A percentile compares a stretch with the other conserved stretches of the same genome.
Evolutionary conservation across 805 yeast species (phyloP).

Genomic region (Metschnikowia corniflorae): DNA sequence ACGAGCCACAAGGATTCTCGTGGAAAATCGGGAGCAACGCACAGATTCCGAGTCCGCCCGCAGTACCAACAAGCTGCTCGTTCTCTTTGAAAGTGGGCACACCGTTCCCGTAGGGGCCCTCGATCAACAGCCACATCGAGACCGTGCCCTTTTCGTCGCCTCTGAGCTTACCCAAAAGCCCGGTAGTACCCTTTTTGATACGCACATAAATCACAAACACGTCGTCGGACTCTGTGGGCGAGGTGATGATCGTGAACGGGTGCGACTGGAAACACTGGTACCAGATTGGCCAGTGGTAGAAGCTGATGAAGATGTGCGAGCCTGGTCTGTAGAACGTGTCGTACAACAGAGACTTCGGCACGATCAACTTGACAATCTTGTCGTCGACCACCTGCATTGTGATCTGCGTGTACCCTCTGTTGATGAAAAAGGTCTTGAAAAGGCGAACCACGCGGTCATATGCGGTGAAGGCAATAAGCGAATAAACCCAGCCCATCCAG

Average conservation of each 20-base stretch:
- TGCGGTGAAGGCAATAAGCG: slow-evolving; percentile 15
- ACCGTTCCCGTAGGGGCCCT: slow-evolving; percentile 20
- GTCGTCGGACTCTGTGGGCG: slow-evolving; percentile 14
- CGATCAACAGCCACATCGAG: slow-evolving; percentile 17
- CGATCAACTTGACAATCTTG: slow-evolving; percentile 13
- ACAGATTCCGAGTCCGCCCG: slow-evolving; percentile 19
- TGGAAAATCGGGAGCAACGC: slow-evolving; percentile 15
- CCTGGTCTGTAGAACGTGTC: slow-evolving; percentile 17
- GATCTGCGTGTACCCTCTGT: slow-evolving; percentile 14
- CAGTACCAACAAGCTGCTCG: slow-evolving; percentile 16
- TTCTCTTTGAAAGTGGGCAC: slow-evolving; percentile 6
- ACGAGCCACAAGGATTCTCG: slow-evolving; percentile 8
- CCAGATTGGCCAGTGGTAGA: slow-evolving; percentile 19
- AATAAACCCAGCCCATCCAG: slow-evolving; percentile 22
- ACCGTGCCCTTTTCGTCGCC: slow-evolving; percentile 15
- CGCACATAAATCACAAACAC: slow-evolving; percentile 16
- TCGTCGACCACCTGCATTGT: slow-evolving; percentile 10
- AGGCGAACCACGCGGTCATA: slow-evolving; percentile 15
- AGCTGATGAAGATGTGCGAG: slow-evolving; percentile 14
- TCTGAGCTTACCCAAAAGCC: slow-evolving; percentile 8
- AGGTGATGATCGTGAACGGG: slow-evolving; percentile 16
- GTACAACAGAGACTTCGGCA: slow-evolving; percentile 14
- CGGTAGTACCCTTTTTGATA: slow-evolving; percentile 17
- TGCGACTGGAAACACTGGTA: slow-evolving; percentile 19
- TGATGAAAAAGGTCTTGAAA: slow-evolving; percentile 15